Conservation (phyloP, 2,329 filamentous ascomycete genomes). For the Allantophomopsis cytisporea region DNA sequence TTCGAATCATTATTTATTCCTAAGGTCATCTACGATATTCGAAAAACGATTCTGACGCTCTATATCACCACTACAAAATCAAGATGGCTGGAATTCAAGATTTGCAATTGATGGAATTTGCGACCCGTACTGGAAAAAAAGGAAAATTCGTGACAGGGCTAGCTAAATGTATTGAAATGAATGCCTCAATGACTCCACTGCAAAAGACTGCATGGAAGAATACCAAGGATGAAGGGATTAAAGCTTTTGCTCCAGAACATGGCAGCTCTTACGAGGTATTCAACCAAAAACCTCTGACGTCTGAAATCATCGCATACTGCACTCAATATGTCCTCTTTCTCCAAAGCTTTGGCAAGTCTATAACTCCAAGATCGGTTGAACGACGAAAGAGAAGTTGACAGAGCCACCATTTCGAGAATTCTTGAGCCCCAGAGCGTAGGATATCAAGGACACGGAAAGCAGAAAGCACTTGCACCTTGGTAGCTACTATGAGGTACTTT, state of each 20-base stretch:
- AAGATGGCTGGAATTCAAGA: slow-evolving; percentile 30
- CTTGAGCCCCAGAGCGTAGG: no score
- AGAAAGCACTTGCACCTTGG: no score
- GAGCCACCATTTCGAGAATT: no score
- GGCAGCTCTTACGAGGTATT: slow-evolving; percentile 32
- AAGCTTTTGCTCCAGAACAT: slow-evolving; percentile 22
- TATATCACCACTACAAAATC: slow-evolving; percentile 32
- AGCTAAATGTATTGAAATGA: slow-evolving; percentile 22
- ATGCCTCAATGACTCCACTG: slow-evolving; percentile 4
- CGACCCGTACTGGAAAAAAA: slow-evolving; percentile 13
- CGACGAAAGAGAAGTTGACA: no score
- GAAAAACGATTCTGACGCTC: slow-evolving; percentile 42
- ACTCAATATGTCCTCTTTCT: slow-evolving; percentile 3
- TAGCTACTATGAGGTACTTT: no score
- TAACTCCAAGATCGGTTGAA: background rate
- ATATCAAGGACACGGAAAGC: no score
- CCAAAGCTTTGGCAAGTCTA: background rate
- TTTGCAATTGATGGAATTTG: slow-evolving; percentile 42
- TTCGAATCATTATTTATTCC: slow-evolving; percentile 26
- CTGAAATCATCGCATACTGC: slow-evolving; percentile 27
- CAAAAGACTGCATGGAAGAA: background rate
- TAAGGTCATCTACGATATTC: slow-evolving; percentile 45
- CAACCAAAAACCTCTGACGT: slow-evolving; percentile 24
- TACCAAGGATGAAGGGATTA: slow-evolving; percentile 20
- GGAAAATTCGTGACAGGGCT: slow-evolving; percentile 21